Conservation (phyloP, 2,329 filamentous ascomycete species). For the Kalmusia sp. region DNA sequence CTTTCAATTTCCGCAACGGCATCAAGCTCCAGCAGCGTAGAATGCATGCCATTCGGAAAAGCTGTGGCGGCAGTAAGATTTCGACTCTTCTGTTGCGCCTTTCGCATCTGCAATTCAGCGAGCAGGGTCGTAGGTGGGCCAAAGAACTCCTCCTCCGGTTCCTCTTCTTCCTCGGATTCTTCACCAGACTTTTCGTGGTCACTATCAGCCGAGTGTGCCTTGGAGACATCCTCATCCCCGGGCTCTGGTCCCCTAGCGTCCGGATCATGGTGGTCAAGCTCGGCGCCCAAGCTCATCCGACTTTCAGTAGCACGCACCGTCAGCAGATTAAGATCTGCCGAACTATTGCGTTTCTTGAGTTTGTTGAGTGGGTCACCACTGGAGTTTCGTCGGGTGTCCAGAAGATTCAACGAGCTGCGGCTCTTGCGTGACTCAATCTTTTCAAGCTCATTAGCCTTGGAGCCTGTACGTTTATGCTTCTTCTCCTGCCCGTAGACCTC, state of each 20-base stretch:
- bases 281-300: conserved; percentile 45
- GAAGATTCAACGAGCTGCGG: conserved; percentile 45
- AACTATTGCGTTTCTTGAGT: conserved; percentile 50
- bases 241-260: conserved; percentile 39
- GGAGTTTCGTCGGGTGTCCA: conserved; percentile 46
- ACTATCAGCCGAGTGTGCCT: conserved; percentile 40
- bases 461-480: conserved; percentile 50
- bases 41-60: conserved; percentile 81
- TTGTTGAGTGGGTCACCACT: conserved; percentile 48
- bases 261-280: conserved; percentile 37
- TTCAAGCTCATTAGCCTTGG: conserved; percentile 34
- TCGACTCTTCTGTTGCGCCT: conserved; percentile 83
- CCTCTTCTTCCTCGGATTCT: conserved; percentile 52
- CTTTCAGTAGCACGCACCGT: conserved; percentile 40
- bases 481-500: conserved; percentile 72
- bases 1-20: conserved; percentile 86
- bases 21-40: conserved; percentile 88
- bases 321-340: conserved; percentile 44
- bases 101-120: conserved; percentile 89
- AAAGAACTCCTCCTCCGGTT: conserved; percentile 56
- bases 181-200: conserved; percentile 49
- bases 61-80: conserved; percentile 71
- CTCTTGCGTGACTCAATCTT: conserved; percentile 40
- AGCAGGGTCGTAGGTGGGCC: conserved; percentile 88
- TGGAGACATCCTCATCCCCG: conserved; percentile 22